phyloP scores from a whole-genome alignment of 352 stramenopile genomes.

The Pythium dissimile region DNA sequence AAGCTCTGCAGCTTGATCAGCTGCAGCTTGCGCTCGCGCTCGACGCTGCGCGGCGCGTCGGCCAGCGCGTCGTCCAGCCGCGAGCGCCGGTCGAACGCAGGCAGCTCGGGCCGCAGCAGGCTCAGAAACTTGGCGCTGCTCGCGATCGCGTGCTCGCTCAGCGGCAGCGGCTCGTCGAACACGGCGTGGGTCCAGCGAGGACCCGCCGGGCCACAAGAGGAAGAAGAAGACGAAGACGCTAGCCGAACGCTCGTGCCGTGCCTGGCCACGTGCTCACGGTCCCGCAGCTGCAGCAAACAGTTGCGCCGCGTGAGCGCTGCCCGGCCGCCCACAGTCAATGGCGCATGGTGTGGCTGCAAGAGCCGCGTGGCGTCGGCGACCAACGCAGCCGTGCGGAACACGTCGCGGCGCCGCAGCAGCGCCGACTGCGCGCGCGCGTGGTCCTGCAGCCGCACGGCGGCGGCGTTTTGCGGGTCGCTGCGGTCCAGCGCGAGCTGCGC shows the following conservation, averaged over 20 bases:
- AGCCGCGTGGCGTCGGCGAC: conserved; percentile 3
- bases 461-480: conserved; percentile 70
- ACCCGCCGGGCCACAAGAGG: too few relatives aligned
- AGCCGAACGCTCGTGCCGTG: conserved; percentile 56
- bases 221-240: too few relatives aligned
- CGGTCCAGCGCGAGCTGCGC: conserved; percentile 46
- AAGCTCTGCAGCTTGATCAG: conserved; percentile 65
- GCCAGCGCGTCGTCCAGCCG: conserved; percentile 41
- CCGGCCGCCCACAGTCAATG: not conserved
- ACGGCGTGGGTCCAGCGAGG: conserved; percentile 29
- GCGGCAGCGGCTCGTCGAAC: conserved; percentile 67
- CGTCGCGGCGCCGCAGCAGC: conserved; percentile 25
- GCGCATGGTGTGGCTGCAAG: not conserved
- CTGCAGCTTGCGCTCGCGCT: conserved; percentile 40
- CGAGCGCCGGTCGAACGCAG: conserved; percentile 49
- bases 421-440: conserved; percentile 37
- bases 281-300: conserved; percentile 46
- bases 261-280: conserved; percentile 42
- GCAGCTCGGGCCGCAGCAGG: conserved; percentile 60
- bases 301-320: conserved; percentile 62
- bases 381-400: conserved; percentile 42
- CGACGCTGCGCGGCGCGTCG: conserved; percentile 31
- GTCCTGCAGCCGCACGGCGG: conserved; percentile 42
- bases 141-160: conserved; percentile 57
- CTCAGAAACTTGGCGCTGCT: conserved; percentile 52